Evolutionary conservation across 768 basidiomycete species (phyloP).

Genomic region (Fomitopsis pulvina): DNA sequence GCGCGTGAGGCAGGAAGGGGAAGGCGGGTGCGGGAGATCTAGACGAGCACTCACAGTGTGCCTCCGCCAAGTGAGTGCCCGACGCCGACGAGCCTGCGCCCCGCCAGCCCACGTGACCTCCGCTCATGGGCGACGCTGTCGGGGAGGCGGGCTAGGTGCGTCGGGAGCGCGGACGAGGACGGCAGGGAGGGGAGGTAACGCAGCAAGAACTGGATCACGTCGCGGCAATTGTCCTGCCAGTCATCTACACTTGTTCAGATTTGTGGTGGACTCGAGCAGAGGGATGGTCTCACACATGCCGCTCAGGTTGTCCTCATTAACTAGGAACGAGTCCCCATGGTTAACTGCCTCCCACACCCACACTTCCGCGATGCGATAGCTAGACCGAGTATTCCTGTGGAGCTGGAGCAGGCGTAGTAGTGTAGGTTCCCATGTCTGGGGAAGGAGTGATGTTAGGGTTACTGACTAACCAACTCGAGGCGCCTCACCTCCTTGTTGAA

Average conservation of each 20-base stretch:
- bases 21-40: background rate
- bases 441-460: background rate
- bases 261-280: background rate
- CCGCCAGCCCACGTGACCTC: constrained; percentile 37
- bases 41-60: constrained; percentile 46
- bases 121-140: constrained; percentile 36
- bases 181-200: constrained; percentile 51
- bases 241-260: constrained; percentile 40
- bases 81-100: constrained; percentile 55
- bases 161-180: constrained; percentile 33
- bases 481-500: constrained; percentile 74
- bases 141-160: constrained; percentile 46
- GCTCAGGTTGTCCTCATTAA: constrained; percentile 55
- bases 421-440: constrained; percentile 75
- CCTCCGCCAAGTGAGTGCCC: constrained; percentile 88
- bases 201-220: constrained; percentile 70
- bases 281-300: constrained; percentile 45
- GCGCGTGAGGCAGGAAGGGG: constrained; percentile 1
- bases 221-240: constrained; percentile 73
- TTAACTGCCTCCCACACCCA: constrained; percentile 83
- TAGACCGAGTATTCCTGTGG: constrained; percentile 21
- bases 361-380: constrained; percentile 52
- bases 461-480: background rate
- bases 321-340: constrained; percentile 76
- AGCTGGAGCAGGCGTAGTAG: constrained; percentile 42